Conservation (phyloP, 2,329 filamentous ascomycete species). For the Ophiocordyceps australis region DNA sequence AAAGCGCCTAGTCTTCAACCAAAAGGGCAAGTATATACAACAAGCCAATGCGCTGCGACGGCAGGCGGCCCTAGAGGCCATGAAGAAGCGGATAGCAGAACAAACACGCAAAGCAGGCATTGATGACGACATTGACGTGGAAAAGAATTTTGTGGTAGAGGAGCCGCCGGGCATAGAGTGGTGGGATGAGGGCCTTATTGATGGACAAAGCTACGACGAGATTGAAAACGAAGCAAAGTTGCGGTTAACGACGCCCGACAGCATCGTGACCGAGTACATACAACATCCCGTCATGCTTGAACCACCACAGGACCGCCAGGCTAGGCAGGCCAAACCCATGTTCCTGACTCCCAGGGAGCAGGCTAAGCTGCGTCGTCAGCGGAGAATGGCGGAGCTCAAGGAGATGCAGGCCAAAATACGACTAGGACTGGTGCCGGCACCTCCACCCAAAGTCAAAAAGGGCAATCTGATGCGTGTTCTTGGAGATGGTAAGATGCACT, state of each 20-base stretch:
- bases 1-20: constrained; percentile 72
- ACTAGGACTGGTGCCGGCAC: constrained; percentile 73
- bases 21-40: constrained; percentile 92
- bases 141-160: constrained; percentile 77
- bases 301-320: constrained; percentile 75
- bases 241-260: constrained; percentile 62
- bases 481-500: constrained; percentile 45
- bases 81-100: constrained; percentile 86
- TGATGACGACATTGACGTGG: constrained; percentile 74
- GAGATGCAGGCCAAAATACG: constrained; percentile 94
- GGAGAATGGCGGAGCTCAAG: constrained; percentile 82
- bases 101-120: constrained; percentile 80
- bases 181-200: constrained; percentile 86
- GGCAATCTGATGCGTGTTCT: constrained; percentile 95
- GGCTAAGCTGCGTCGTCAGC: constrained; percentile 75
- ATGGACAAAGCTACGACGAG: constrained; percentile 55
- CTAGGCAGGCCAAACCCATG: constrained; percentile 70
- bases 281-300: constrained; percentile 86
- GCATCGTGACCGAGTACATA: constrained; percentile 76
- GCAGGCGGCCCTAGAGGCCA: constrained; percentile 75
- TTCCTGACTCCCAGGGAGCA: constrained; percentile 83
- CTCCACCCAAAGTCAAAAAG: constrained; percentile 91
- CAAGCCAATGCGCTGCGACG: constrained; percentile 79
- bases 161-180: constrained; percentile 80
- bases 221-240: constrained; percentile 47